Percentiles rank a stretch among this genome's conserved stretches.
These are phyloP conservation scores for Paraglomus brasilianum DNA, from an alignment of 192 early-diverging fungal species.

Conservation along the genomic window DNA sequence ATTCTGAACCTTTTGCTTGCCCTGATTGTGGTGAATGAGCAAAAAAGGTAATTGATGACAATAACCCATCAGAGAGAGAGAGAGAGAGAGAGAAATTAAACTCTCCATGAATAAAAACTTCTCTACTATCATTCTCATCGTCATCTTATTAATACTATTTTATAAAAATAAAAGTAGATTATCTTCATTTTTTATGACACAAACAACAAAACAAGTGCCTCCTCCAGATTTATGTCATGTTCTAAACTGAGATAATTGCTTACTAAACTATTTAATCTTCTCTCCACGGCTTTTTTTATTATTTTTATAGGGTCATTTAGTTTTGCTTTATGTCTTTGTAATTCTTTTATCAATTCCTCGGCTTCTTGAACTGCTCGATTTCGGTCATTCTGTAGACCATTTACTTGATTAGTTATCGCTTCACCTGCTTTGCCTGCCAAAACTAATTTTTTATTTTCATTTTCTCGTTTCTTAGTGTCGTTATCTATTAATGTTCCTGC, in stretches of 20 bases:
- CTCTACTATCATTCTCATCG: too few species aligned
- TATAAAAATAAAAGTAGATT: too few species aligned
- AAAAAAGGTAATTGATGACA: too few species aligned
- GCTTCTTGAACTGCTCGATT: not conserved
- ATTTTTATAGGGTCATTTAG: constrained; percentile 2
- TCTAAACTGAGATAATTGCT: constrained; percentile 6
- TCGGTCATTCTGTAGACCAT: not conserved
- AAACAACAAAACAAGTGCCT: not conserved
- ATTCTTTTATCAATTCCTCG: not conserved
- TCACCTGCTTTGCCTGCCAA: not conserved
- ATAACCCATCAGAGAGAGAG: too few species aligned
- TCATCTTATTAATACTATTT: too few species aligned
- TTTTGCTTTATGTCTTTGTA: not conserved
- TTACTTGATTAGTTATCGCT: not conserved
- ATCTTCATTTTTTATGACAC: too few species aligned
- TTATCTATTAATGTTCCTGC: too few species aligned
- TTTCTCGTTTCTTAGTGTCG: not conserved
- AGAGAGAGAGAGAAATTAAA: too few species aligned
- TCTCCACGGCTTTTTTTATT: constrained; percentile 1
- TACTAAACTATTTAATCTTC: constrained; percentile 9
- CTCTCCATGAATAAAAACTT: too few species aligned
- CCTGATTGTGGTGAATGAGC: too few species aligned
- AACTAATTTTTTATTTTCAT: not conserved
- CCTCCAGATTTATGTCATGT: not conserved
- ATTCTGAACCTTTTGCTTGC: too few species aligned